These are phyloP conservation scores for Vicia sativa DNA, from an alignment of 306 rosid genomes.

Conservation along the genomic window DNA sequence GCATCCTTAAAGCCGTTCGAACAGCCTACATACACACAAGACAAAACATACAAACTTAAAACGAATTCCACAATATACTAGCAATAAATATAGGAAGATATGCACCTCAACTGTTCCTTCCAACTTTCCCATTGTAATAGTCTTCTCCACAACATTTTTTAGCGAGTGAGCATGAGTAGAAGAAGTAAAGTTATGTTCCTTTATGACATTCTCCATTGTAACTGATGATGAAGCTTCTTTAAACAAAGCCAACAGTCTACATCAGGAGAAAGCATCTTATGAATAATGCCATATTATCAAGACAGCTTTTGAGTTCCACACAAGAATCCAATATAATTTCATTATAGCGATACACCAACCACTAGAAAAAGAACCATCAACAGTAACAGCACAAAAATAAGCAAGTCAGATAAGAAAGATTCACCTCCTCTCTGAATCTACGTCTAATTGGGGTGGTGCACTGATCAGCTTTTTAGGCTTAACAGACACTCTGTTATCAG, in stretches of 20 bases:
- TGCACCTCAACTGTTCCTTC: slow-evolving; percentile 80
- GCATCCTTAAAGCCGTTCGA: slow-evolving; percentile 74
- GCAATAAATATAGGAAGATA: slow-evolving; percentile 13
- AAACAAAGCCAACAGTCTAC: slow-evolving; percentile 67
- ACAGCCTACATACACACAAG: slow-evolving; percentile 60
- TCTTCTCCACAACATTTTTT: slow-evolving; percentile 62
- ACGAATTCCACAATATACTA: slow-evolving; percentile 6
- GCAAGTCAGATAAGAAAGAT: slow-evolving; percentile 24
- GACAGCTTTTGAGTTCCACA: slow-evolving; percentile 31
- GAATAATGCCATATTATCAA: slow-evolving; percentile 29
- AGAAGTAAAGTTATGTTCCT: slow-evolving; percentile 59
- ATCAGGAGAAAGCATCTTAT: slow-evolving; percentile 34
- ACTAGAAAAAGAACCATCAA: neutral
- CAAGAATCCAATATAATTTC: slow-evolving; percentile 28
- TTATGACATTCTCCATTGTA: slow-evolving; percentile 57
- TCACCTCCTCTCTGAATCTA: slow-evolving; percentile 75
- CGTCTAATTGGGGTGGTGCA: slow-evolving; percentile 52
- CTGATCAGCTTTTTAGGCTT: slow-evolving; percentile 45
- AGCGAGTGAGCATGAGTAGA: slow-evolving; percentile 55
- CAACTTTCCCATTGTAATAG: slow-evolving; percentile 78
- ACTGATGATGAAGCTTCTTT: slow-evolving; percentile 63
- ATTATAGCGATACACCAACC: neutral
- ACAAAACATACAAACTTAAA: slow-evolving; percentile 7
- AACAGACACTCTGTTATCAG: slow-evolving; percentile 35
- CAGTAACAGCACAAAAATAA: slow-evolving; percentile 16